Percentiles rank a stretch among this genome's conserved stretches.
phyloP scores from a whole-genome alignment of 2,329 filamentous ascomycete species.

The Paracamarosporium sp. region DNA sequence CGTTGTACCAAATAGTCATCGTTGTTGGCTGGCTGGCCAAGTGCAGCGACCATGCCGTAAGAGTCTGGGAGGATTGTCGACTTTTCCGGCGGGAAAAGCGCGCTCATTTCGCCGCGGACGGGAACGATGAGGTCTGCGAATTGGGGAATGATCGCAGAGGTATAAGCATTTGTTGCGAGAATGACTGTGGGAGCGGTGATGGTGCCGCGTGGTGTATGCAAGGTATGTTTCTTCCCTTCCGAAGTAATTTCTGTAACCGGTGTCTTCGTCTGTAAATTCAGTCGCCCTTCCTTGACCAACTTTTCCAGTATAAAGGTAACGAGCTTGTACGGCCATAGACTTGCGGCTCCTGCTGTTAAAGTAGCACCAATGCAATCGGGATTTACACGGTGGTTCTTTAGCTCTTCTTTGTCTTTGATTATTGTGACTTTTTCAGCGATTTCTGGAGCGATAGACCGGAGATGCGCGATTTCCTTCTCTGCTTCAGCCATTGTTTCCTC shows the following conservation, averaged over 20 bases:
- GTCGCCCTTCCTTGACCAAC: constrained; percentile 56
- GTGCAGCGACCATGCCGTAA: constrained; percentile 68
- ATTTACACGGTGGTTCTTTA: constrained; percentile 59
- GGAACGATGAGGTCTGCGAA: constrained; percentile 78
- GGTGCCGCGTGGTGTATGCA: constrained; percentile 73
- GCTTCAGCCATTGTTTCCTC: constrained; percentile 62
- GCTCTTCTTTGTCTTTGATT: constrained; percentile 49
- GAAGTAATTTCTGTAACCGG: constrained; percentile 58
- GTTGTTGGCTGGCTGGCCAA: constrained; percentile 54
- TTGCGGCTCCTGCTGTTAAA: constrained; percentile 69
- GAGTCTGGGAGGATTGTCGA: constrained; percentile 60
- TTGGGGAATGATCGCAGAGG: constrained; percentile 73
- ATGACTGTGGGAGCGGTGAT: constrained; percentile 70
- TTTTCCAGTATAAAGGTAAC: constrained; percentile 73
- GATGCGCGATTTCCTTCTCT: constrained; percentile 56
- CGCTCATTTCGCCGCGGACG: constrained; percentile 74
- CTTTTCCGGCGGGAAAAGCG: constrained; percentile 64
- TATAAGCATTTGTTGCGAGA: constrained; percentile 85
- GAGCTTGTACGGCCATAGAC: constrained; percentile 85
- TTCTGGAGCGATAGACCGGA: constrained; percentile 62
- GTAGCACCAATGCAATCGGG: constrained; percentile 66
- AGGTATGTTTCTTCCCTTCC: constrained; percentile 57
- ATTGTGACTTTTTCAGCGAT: constrained; percentile 56
- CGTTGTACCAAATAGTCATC: constrained; percentile 79
- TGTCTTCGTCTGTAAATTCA: constrained; percentile 80